These are phyloP conservation scores for Eucalyptus viminalis DNA, from an alignment of 345 rosid genomes.

Conservation along the genomic window DNA sequence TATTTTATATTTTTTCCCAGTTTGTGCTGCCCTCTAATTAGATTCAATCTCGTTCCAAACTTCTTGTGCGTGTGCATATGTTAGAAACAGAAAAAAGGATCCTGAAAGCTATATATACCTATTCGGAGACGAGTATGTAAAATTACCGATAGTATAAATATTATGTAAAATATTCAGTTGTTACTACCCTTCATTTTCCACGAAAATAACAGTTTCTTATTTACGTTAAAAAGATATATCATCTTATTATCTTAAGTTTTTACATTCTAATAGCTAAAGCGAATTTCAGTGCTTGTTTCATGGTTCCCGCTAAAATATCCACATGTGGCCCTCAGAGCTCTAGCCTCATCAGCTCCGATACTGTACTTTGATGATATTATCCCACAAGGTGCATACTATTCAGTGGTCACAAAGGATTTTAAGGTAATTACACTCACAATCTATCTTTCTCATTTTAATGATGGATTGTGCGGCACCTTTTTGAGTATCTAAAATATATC, in stretches of 20 bases:
- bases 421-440: background rate
- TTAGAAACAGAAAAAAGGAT: background rate
- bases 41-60: background rate
- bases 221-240: background rate
- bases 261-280: background rate
- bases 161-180: background rate
- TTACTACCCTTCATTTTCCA: background rate
- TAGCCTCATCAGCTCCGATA: background rate
- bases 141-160: background rate
- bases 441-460: background rate
- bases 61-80: background rate
- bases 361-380: background rate
- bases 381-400: background rate
- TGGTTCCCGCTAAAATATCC: background rate
- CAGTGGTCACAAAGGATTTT: background rate
- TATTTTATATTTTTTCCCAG: background rate
- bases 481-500: background rate
- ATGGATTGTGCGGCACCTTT: background rate
- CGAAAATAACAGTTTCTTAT: background rate
- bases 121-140: background rate
- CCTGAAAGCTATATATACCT: background rate
- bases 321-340: background rate
- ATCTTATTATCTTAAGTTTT: background rate
- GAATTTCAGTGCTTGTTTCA: background rate
- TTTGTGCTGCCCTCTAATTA: background rate